phyloP scores from a whole-genome alignment of 78 protist genomes.

The Dictyostelium citrinum region DNA sequence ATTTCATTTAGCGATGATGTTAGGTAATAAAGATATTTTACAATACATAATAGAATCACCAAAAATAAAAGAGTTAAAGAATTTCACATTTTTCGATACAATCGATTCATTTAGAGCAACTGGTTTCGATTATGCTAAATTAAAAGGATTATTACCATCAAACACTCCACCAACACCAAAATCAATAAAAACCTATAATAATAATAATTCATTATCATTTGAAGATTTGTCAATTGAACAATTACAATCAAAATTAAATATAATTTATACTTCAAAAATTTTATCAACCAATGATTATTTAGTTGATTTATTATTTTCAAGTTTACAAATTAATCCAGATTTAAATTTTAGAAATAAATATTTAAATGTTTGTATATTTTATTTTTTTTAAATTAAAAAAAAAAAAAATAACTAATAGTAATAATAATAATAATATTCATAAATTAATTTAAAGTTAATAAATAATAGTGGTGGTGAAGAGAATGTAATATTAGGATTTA shows the following conservation, averaged over 20 bases:
- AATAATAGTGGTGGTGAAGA: constrained; percentile 62
- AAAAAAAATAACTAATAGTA: background rate
- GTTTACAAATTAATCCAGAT: constrained; percentile 30
- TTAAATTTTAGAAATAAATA: constrained; percentile 32
- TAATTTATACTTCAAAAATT: constrained; percentile 10
- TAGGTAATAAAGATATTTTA: constrained; percentile 16
- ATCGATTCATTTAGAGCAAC: constrained; percentile 53
- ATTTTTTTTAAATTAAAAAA: too few relatives aligned
- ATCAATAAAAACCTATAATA: constrained; percentile 29
- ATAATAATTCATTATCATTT: background rate
- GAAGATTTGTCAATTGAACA: background rate
- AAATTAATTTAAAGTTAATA: background rate
- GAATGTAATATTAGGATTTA: constrained; percentile 48
- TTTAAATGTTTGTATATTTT: constrained; percentile 3
- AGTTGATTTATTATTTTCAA: constrained; percentile 31
- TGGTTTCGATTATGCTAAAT: constrained; percentile 44
- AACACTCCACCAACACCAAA: constrained; percentile 16
- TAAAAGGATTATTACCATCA: background rate
- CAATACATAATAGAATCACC: background rate
- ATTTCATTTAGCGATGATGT: constrained; percentile 34
- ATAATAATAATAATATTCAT: background rate
- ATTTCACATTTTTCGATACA: background rate
- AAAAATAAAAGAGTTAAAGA: background rate
- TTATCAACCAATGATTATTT: constrained; percentile 33
- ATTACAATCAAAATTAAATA: constrained; percentile 1